Conservation (phyloP, 129 eudicot species). For the Artemisia annua region DNA sequence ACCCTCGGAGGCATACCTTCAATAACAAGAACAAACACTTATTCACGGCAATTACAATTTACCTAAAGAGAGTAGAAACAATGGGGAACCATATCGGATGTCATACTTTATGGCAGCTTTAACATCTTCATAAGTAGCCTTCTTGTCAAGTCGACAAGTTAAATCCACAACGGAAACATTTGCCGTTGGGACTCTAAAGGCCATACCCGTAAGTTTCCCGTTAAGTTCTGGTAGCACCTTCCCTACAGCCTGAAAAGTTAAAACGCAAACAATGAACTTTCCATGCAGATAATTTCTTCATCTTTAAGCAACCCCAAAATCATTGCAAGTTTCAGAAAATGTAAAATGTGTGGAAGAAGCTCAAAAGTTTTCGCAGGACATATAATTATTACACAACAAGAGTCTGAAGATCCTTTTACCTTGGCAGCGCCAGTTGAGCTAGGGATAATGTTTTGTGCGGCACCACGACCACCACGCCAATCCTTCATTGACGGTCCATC, state of each 20-base stretch:
- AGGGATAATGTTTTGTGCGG: conserved; percentile 92
- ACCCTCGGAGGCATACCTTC: conserved; percentile 89
- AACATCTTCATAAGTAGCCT: conserved; percentile 89
- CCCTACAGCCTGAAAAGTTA: conserved; percentile 77
- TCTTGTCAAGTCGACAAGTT: conserved; percentile 94
- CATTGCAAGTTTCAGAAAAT: too few species aligned
- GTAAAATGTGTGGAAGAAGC: too few species aligned
- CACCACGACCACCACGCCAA: conserved; percentile 99
- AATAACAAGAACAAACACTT: conserved; percentile 1
- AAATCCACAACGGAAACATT: conserved; percentile 97
- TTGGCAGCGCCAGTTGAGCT: conserved; percentile 99
- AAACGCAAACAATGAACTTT: neutral
- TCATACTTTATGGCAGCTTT: conserved; percentile 89
- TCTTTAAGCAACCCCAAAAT: neutral
- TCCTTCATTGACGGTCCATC: conserved; percentile 99
- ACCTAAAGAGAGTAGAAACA: neutral
- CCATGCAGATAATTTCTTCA: neutral
- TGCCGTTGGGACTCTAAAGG: conserved; percentile 92
- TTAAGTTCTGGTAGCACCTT: conserved; percentile 93
- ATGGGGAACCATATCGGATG: neutral
- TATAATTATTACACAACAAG: neutral
- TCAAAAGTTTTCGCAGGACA: too few species aligned
- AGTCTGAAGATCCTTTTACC: conserved; percentile 33
- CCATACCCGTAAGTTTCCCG: conserved; percentile 98
- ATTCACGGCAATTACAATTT: neutral